phyloP scores from a whole-genome alignment of 805 yeast genomes.

The Teunomyces atbi region DNA sequence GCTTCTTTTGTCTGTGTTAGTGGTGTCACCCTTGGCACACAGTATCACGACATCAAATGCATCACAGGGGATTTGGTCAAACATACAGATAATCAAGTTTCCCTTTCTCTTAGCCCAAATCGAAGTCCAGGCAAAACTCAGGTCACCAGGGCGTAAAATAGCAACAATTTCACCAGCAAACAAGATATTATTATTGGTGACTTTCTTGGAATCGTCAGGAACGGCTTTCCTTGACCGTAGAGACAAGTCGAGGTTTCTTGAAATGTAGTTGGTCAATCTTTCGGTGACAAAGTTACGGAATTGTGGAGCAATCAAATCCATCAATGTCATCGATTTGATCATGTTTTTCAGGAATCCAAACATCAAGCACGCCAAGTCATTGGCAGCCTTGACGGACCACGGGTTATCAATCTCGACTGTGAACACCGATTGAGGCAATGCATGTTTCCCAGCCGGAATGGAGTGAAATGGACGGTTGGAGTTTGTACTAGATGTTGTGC shows the following conservation, averaged over 20 bases:
- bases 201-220: constrained; percentile 12
- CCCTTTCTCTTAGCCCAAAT: constrained; percentile 84
- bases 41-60: constrained; percentile 23
- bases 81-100: constrained; percentile 72
- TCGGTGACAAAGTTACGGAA: constrained; percentile 68
- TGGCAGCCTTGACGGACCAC: constrained; percentile 79
- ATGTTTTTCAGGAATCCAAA: constrained; percentile 75
- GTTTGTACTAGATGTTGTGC: constrained; percentile 5
- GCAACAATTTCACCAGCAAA: constrained; percentile 87
- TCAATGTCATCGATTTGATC: constrained; percentile 58
- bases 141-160: constrained; percentile 62
- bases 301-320: constrained; percentile 77
- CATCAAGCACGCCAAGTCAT: constrained; percentile 84
- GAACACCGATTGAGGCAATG: constrained; percentile 79
- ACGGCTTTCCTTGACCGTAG: constrained; percentile 14
- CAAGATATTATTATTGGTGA: constrained; percentile 44
- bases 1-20: constrained; percentile 4
- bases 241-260: constrained; percentile 14
- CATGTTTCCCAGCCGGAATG: constrained; percentile 64
- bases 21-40: constrained; percentile 8
- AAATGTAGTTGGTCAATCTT: constrained; percentile 38
- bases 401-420: constrained; percentile 75
- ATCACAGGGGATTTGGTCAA: constrained; percentile 73
- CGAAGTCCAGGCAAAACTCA: constrained; percentile 75
- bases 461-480: constrained; percentile 56